phyloP scores from a whole-genome alignment of 768 basidiomycete genomes.

The Russula virescens region DNA sequence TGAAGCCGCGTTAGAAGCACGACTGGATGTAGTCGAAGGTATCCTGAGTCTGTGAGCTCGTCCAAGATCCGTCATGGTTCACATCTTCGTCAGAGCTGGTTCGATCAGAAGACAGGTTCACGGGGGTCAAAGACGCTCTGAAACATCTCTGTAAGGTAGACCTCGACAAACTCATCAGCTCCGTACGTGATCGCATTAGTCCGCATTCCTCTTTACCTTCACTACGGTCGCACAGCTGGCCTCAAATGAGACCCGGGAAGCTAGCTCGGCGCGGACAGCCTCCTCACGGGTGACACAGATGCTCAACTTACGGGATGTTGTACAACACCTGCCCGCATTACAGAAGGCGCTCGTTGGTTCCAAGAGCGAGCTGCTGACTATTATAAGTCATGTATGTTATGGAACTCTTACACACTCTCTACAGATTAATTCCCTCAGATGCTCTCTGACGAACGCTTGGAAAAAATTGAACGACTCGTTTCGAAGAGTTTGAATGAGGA shows the following conservation, averaged over 20 bases:
- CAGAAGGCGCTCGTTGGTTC: conserved; percentile 55
- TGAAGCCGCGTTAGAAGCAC: conserved; percentile 62
- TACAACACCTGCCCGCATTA: conserved; percentile 60
- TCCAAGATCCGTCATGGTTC: conserved; percentile 6
- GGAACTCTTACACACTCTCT: neutral
- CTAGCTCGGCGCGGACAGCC: conserved; percentile 54
- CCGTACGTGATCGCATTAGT: conserved; percentile 36
- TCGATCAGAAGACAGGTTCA: conserved; percentile 68
- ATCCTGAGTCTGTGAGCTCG: neutral
- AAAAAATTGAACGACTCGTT: conserved; percentile 54
- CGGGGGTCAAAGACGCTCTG: conserved; percentile 59
- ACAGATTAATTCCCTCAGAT: conserved; percentile 39
- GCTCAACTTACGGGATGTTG: conserved; percentile 68
- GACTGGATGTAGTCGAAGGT: conserved; percentile 88
- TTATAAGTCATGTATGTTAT: conserved; percentile 51
- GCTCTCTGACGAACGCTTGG: conserved; percentile 67
- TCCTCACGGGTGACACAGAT: conserved; percentile 70
- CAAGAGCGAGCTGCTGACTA: conserved; percentile 52
- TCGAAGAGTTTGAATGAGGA: conserved; percentile 70
- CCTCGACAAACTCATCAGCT: conserved; percentile 78
- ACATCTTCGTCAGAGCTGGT: conserved; percentile 53
- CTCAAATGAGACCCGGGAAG: conserved; percentile 52
- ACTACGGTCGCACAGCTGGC: conserved; percentile 47
- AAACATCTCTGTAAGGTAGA: conserved; percentile 74
- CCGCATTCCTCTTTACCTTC: neutral